Evolutionary conservation across 257 asterid genomes (phyloP), one percentile per base, ranked within the genome.

Genomic region (Ligustrum vulgare): DNA sequence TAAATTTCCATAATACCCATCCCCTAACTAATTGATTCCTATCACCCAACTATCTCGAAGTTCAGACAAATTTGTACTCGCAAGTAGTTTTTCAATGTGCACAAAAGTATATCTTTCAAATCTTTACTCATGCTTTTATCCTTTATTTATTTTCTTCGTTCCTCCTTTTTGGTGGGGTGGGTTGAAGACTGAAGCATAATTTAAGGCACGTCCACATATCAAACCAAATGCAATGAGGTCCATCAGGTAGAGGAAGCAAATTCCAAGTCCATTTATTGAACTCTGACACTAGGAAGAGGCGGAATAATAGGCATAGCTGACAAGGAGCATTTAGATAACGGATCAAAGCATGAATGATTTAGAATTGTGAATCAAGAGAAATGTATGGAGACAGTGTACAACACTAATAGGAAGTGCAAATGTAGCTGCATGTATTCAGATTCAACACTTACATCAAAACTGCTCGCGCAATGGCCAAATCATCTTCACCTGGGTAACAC

Each of bases 401-500:
- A 39, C 58, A 65, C 22, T 49, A 64, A 23, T 5, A n/a, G 66
- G 13, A 71, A 72, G 70, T 69, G 37, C 25, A 60, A 22, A 56
- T 31, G 15, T 70, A 25, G 47, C 43, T 28, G 22, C 16, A 71
- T 12, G 32, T 18, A 47, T 47, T 65, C 58, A 34, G 39, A 51
- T 36, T 66, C 72, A 54, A 22, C 51, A 86, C 98, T 89, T 86
- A 94, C 99, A 94, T 91, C 81, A 92, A 88, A 82, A 86, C 85
- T 70, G 96, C 98, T 67, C 97, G 90, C 28, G 90, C 98, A 84
- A 94, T 86, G 67, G 98, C 96, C 81, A 91, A 81, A 86, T 94
- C 99, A 72, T 89, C 99, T 88, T 94, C 99, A 77, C 98, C 98
- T 3, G 99, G 98, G 79, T 94, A 94, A 86, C 99, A 94, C 99